phyloP scores from a whole-genome alignment of 371 early-diverging fungal species.

The Chytridium lagenaria region DNA sequence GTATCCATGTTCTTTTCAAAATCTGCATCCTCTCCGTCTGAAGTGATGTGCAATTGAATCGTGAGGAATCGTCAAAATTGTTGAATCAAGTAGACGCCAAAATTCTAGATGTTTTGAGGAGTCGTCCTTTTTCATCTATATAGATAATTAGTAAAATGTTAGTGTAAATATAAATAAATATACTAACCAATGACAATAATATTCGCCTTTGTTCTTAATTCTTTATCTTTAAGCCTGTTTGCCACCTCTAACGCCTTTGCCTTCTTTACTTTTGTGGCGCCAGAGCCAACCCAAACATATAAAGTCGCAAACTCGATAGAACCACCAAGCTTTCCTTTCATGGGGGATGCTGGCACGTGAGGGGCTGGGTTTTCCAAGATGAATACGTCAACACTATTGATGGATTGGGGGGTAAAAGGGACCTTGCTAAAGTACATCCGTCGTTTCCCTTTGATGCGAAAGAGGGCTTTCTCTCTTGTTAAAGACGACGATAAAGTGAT shows the following conservation, averaged over 20 bases:
- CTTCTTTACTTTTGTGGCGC: slow-evolving; percentile 32
- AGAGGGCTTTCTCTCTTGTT: slow-evolving; percentile 17
- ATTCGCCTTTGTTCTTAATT: slow-evolving; percentile 43
- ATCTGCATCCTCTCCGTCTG: slow-evolving; percentile 29
- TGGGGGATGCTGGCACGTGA: slow-evolving; percentile 8
- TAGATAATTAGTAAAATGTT: background rate
- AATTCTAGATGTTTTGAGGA: background rate
- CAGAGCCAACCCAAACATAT: slow-evolving; percentile 38
- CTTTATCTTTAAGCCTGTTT: slow-evolving; percentile 33
- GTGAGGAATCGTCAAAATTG: background rate
- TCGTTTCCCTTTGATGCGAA: slow-evolving; percentile 39
- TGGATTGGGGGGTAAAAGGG: background rate
- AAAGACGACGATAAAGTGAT: background rate
- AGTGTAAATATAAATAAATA: background rate
- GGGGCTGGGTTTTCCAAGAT: slow-evolving; percentile 18
- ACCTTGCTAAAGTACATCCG: slow-evolving; percentile 27
- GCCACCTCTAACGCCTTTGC: slow-evolving; percentile 44
- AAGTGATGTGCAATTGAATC: background rate
- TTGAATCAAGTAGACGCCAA: background rate
- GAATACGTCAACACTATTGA: slow-evolving; percentile 39
- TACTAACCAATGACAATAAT: slow-evolving; percentile 31
- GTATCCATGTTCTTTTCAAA: slow-evolving; percentile 30
- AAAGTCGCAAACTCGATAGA: slow-evolving; percentile 6
- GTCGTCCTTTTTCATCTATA: background rate
- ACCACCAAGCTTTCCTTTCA: slow-evolving; percentile 10